Evolutionary conservation across 2,329 filamentous ascomycete genomes (phyloP).

Genomic region (Chaetoscypha palmicola): DNA sequence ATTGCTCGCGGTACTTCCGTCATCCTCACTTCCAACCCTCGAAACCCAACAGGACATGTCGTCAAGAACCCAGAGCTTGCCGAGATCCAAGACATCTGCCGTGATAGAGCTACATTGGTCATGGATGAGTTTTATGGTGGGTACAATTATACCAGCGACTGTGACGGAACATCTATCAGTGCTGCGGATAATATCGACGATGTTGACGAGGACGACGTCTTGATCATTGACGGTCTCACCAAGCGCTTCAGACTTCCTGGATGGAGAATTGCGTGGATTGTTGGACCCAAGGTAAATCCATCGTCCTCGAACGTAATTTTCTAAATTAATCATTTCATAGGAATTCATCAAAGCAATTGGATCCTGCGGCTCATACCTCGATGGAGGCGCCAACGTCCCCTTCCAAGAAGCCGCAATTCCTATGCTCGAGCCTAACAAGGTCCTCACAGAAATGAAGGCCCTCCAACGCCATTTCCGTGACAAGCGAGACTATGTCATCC

Average conservation of each 20-base stretch:
- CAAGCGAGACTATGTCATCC: conserved; percentile 88
- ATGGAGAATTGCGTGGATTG: conserved; percentile 94
- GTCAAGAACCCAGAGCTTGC: conserved; percentile 78
- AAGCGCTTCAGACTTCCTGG: conserved; percentile 95
- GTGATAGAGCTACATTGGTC: conserved; percentile 83
- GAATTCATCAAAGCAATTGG: conserved; percentile 93
- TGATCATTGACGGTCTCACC: conserved; percentile 91
- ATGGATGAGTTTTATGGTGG: conserved; percentile 96
- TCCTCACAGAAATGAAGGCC: conserved; percentile 79
- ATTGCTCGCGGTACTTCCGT: conserved; percentile 81
- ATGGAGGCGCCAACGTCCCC: conserved; percentile 88
- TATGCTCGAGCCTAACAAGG: conserved; percentile 83
- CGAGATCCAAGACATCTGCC: conserved; percentile 88
- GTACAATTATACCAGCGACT: conserved; percentile 92
- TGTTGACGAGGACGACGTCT: conserved; percentile 81
- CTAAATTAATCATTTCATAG: conserved; percentile 17
- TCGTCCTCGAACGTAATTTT: not conserved
- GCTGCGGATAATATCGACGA: conserved; percentile 86
- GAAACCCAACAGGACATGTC: conserved; percentile 88
- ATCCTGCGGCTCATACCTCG: conserved; percentile 87
- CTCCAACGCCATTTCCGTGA: conserved; percentile 82
- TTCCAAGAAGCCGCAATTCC: conserved; percentile 90
- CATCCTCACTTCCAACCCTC: conserved; percentile 89
- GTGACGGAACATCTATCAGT: conserved; percentile 82
- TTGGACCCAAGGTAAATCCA: conserved; percentile 65